Conservation (phyloP, 495 filamentous ascomycete species). For the Xylaria flabelliformis region DNA sequence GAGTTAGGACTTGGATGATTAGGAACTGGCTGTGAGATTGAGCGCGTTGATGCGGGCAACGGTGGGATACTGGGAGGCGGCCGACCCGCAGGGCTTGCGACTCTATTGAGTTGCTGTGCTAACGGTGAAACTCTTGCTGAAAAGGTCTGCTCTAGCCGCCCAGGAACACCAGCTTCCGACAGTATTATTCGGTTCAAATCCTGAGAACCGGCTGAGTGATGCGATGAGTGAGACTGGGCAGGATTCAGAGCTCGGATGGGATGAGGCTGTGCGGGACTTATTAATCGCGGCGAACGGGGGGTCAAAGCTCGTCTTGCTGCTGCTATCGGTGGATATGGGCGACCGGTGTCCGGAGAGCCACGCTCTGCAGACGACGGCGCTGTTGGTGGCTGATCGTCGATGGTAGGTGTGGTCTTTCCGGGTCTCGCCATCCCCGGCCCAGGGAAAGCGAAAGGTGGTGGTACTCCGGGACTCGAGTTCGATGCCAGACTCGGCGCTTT, state of each 20-base stretch:
- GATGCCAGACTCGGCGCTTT: constrained; percentile 35
- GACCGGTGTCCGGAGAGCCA: constrained; percentile 49
- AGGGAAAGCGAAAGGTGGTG: constrained; percentile 40
- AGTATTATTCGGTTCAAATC: constrained; percentile 34
- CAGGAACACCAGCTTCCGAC: constrained; percentile 30
- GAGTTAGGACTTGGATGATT: constrained; percentile 37
- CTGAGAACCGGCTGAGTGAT: constrained; percentile 45
- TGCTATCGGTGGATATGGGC: constrained; percentile 45
- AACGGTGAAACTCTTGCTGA: constrained; percentile 44
- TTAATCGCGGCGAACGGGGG: constrained; percentile 66
- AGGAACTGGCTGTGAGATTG: constrained; percentile 49
- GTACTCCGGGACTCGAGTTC: constrained; percentile 39
- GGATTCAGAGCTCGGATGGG: constrained; percentile 55
- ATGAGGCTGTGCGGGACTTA: constrained; percentile 51
- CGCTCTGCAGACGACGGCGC: constrained; percentile 42
- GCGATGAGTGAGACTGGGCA: constrained; percentile 55
- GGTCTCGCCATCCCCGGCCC: constrained; percentile 39
- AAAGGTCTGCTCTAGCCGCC: constrained; percentile 33
- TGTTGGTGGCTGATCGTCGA: constrained; percentile 39
- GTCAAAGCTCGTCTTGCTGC: constrained; percentile 63
- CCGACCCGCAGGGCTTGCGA: constrained; percentile 40
- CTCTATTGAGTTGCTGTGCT: constrained; percentile 42
- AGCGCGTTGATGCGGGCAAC: constrained; percentile 42
- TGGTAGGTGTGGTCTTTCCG: constrained; percentile 38
- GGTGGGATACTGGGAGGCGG: constrained; percentile 42